phyloP scores from a whole-genome alignment of 495 filamentous ascomycete genomes.

The Hyaloscypha finlandica region DNA sequence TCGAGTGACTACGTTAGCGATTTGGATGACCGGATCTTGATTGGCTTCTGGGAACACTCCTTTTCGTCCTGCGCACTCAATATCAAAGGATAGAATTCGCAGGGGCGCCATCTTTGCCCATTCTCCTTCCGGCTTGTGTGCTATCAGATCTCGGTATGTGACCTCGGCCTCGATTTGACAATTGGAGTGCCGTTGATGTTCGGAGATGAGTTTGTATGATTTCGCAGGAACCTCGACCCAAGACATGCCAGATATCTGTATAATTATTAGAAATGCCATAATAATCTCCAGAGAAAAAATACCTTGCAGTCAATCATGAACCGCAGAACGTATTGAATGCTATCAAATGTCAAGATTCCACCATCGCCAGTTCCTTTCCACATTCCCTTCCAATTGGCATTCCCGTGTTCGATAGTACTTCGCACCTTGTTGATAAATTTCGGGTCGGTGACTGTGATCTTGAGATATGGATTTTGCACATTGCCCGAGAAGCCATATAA shows the following conservation, averaged over 20 bases:
- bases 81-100: slow-evolving; percentile 93
- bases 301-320: slow-evolving; percentile 97
- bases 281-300: slow-evolving; percentile 23
- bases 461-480: slow-evolving; percentile 86
- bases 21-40: slow-evolving; percentile 94
- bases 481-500: slow-evolving; percentile 93
- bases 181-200: slow-evolving; percentile 70
- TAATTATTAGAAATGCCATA: slow-evolving; percentile 17
- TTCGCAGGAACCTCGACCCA: slow-evolving; percentile 87
- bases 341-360: slow-evolving; percentile 83
- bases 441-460: slow-evolving; percentile 87
- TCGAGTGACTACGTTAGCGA: slow-evolving; percentile 94
- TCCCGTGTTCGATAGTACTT: slow-evolving; percentile 66
- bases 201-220: slow-evolving; percentile 67
- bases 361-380: slow-evolving; percentile 70
- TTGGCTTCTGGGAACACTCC: slow-evolving; percentile 94
- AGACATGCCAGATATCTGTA: slow-evolving; percentile 88
- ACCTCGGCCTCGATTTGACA: slow-evolving; percentile 93
- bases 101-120: slow-evolving; percentile 99
- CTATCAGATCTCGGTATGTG: slow-evolving; percentile 78
- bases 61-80: slow-evolving; percentile 96
- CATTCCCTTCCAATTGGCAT: slow-evolving; percentile 84
- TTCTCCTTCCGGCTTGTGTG: slow-evolving; percentile 87
- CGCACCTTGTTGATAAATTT: slow-evolving; percentile 76
- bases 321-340: slow-evolving; percentile 88